A percentile compares a stretch with the other conserved stretches of the same genome.
Conservation (phyloP, 108 stramenopile species). For the Skeletonema marinoi region DNA sequence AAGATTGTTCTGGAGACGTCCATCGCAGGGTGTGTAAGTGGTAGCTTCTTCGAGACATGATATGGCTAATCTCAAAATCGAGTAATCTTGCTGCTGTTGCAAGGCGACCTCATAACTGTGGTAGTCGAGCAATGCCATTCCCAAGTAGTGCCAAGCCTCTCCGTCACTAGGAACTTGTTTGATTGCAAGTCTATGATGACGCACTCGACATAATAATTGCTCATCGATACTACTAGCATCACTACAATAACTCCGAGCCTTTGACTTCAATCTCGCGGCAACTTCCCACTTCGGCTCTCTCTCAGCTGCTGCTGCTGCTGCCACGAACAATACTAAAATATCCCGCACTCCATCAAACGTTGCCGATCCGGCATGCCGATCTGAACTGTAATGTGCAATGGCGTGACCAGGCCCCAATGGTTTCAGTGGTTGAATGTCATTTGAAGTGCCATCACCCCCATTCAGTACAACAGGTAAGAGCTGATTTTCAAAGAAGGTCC, state of each 20-base stretch:
- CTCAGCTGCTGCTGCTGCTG: constrained; percentile 12
- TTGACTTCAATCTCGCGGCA: constrained; percentile 35
- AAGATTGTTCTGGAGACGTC: constrained; percentile 64
- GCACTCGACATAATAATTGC: constrained; percentile 47
- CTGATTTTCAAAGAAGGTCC: constrained; percentile 75
- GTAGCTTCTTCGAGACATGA: constrained; percentile 44
- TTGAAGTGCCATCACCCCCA: background rate
- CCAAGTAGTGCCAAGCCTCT: constrained; percentile 72
- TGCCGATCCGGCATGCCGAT: constrained; percentile 72
- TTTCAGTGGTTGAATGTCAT: constrained; percentile 37
- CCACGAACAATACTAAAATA: constrained; percentile 70
- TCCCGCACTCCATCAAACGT: constrained; percentile 63
- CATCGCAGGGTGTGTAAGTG: constrained; percentile 57
- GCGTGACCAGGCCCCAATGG: constrained; percentile 59
- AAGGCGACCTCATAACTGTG: background rate
- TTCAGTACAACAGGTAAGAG: constrained; percentile 12
- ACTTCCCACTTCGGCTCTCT: constrained; percentile 34
- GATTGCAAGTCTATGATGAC: constrained; percentile 59
- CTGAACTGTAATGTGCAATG: constrained; percentile 51
- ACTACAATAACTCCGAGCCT: constrained; percentile 23
- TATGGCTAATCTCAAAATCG: constrained; percentile 24
- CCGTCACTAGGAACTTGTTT: constrained; percentile 51
- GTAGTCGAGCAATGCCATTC: constrained; percentile 60
- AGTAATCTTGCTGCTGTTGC: background rate
- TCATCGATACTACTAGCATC: constrained; percentile 7